Conservation (phyloP, 2,329 filamentous ascomycete genomes). For the Grosmannia huntii region DNA sequence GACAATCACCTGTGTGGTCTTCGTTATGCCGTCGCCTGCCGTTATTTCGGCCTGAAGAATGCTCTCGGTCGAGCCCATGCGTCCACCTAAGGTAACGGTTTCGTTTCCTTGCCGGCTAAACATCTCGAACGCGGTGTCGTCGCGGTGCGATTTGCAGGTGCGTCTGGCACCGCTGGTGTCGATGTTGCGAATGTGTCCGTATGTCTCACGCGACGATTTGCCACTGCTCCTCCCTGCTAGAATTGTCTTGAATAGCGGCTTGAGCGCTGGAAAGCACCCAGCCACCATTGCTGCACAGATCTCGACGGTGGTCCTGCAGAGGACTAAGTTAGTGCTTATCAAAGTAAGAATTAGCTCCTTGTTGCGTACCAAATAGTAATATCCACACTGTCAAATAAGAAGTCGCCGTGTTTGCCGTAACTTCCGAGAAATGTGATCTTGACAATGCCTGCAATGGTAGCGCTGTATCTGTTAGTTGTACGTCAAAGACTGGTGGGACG, state of each 20-base stretch:
- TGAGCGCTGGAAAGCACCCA: conserved; percentile 13
- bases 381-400: conserved; percentile 16
- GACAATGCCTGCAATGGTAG: conserved; percentile 15
- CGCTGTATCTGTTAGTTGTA: conserved; percentile 2
- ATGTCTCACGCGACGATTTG: neutral
- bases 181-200: neutral
- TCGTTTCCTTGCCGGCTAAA: neutral
- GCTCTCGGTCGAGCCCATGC: neutral
- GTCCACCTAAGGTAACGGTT: neutral
- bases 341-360: neutral
- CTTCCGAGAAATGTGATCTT: conserved; percentile 15
- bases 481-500: neutral
- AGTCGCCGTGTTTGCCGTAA: conserved; percentile 17
- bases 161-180: neutral
- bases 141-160: neutral
- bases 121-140: neutral
- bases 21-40: neutral
- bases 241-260: conserved; percentile 11
- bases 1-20: conserved; percentile 1
- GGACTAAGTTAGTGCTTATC: neutral
- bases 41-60: neutral
- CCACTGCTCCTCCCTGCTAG: neutral
- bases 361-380: conserved; percentile 17
- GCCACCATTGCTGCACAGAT: conserved; percentile 15
- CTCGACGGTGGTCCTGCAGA: conserved; percentile 14